Base-by-base conservation (phyloP, 140 eudicot genomes). In the Oenanthe javanica region DNA sequence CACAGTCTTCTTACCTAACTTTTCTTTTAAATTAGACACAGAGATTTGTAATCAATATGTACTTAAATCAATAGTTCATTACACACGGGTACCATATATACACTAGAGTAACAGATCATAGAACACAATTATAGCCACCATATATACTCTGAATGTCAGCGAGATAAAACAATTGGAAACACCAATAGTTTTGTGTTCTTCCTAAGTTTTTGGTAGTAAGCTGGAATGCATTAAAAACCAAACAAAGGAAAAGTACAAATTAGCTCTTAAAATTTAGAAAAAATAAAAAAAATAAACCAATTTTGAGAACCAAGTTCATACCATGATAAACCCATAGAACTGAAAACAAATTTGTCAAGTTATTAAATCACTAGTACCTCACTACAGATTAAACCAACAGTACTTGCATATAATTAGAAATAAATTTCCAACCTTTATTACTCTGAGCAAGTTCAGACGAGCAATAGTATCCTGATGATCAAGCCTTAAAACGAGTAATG, bases 401-500 rank as follows among this genome's bases (percentile, higher is more conserved):
- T 8, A 31, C 45, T 67, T 67, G 4, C 1, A 31, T 27, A 27
- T 19, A 6, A 61, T 1, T 21, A 61, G 6, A 57, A 21, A 21
- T 7, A 0, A 46, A 21, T 54, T 13, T 59, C 90, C 27, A 49
- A 94, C 98, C 98, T 92, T 92, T 52, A 94, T 94, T 63, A 94
- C 54, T 85, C 88, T 92, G 63, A 94, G 97, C 87, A 94, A 84
- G 86, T 90, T 92, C 80, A 94, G 89, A 57, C 96, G 98, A 77
- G 96, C 97, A 64, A 94, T 94, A 48, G 98, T 96, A 82, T 94
- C 98, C 75, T 80, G 96, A 82, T 94, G 97, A 80, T 94, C 96
- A 48, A 94, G 97, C 82, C 97, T 89, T 9, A 90, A 84, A 63
- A 94, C 87, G 52, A 94, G 90, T 87, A 92, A 87, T 51, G 98